Conservation (phyloP, 306 rosid genomes). For the Sicyos edulis region DNA sequence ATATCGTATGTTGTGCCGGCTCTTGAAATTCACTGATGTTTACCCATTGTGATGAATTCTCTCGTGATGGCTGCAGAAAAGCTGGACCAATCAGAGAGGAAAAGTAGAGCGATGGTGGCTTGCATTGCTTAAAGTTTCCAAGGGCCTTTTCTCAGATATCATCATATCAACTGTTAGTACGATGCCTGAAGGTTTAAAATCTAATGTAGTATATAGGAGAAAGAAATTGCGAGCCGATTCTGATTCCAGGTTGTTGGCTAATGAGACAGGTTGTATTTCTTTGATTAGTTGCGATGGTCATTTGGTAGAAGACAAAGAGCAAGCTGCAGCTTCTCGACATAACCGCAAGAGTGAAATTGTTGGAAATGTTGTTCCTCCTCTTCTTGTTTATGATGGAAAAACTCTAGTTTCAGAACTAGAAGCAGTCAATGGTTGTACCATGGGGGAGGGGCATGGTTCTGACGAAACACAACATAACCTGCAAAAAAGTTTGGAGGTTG, state of each 20-base stretch:
- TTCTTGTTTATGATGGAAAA: constrained; percentile 26
- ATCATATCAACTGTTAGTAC: constrained; percentile 45
- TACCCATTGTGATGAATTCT: constrained; percentile 40
- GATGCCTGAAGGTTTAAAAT: constrained; percentile 44
- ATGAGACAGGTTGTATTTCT: constrained; percentile 36
- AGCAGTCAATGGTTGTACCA: constrained; percentile 21
- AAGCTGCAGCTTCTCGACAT: constrained; percentile 34
- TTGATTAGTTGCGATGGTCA: constrained; percentile 41
- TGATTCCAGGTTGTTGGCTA: constrained; percentile 24
- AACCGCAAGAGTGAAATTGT: constrained; percentile 34
- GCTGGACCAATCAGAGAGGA: constrained; percentile 38
- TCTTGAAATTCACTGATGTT: constrained; percentile 73
- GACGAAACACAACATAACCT: constrained; percentile 29
- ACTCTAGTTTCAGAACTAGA: constrained; percentile 23
- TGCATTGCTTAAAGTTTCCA: constrained; percentile 32
- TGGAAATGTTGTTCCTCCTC: constrained; percentile 25
- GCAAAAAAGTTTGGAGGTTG: constrained; percentile 47
- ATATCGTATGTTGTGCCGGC: constrained; percentile 32
- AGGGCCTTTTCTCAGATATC: constrained; percentile 35
- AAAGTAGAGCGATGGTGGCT: constrained; percentile 35
- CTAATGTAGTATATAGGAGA: constrained; percentile 57
- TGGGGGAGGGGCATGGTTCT: constrained; percentile 23
- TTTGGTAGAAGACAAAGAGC: constrained; percentile 40
- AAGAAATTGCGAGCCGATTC: constrained; percentile 45
- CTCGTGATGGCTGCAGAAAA: constrained; percentile 44